These are phyloP conservation scores for Conidiobolus incongruus DNA, from an alignment of 371 early-diverging fungal species.

Conservation along the genomic window DNA sequence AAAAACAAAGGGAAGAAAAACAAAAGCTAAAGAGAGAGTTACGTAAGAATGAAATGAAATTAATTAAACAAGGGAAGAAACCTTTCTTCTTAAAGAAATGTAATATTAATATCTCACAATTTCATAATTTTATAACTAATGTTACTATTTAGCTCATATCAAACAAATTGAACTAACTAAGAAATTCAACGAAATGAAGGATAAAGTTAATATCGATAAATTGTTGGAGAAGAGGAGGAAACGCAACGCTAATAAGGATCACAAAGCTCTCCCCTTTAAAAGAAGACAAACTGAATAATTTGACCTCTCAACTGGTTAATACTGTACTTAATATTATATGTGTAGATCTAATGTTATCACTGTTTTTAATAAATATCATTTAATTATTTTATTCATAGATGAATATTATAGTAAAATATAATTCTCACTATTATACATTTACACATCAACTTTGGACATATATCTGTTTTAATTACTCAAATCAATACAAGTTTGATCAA, in stretches of 20 bases:
- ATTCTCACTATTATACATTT: too few relatives aligned
- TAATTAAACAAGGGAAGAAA: conserved; percentile 59
- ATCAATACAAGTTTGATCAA: too few relatives aligned
- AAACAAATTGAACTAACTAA: conserved; percentile 52
- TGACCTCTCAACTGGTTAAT: too few relatives aligned
- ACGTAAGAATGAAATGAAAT: conserved; percentile 47
- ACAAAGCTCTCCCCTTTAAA: conserved; percentile 8
- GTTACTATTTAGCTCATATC: conserved; percentile 26
- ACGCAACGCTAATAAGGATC: conserved; percentile 58
- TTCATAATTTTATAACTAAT: conserved; percentile 1
- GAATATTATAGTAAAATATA: too few relatives aligned
- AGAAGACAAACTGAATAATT: conserved; percentile 1
- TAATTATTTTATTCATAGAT: too few relatives aligned
- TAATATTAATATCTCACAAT: conserved; percentile 13
- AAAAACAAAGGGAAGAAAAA: conserved; percentile 20
- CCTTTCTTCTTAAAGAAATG: conserved; percentile 70
- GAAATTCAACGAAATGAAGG: conserved; percentile 32
- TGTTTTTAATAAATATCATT: too few relatives aligned
- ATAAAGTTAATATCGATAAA: conserved; percentile 34
- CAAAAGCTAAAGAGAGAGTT: conserved; percentile 37
- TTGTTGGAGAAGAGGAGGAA: conserved; percentile 67
- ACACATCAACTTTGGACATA: too few relatives aligned
- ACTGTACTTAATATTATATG: too few relatives aligned
- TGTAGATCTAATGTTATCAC: too few relatives aligned
- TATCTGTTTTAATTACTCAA: too few relatives aligned